Percentiles rank a stretch among this genome's conserved stretches.
These are phyloP conservation scores for Mimosa bimucronata DNA, from an alignment of 306 rosid genomes.

Conservation along the genomic window DNA sequence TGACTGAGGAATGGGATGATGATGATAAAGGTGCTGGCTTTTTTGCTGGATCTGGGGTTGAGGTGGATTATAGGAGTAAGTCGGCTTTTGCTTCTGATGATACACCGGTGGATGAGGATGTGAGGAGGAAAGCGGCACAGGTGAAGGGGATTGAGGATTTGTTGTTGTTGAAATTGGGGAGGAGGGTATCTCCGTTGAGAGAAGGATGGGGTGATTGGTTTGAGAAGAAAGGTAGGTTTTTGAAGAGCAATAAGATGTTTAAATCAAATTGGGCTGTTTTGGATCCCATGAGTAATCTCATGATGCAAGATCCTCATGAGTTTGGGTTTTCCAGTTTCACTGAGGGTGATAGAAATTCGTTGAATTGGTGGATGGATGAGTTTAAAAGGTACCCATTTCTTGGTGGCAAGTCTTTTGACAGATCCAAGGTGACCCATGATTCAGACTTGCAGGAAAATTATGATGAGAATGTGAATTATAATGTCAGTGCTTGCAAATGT, in stretches of 20 bases:
- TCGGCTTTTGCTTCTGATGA: conserved; percentile 80
- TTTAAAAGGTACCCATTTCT: conserved; percentile 62
- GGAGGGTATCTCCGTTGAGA: conserved; percentile 61
- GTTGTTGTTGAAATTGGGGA: conserved; percentile 58
- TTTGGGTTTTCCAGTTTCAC: conserved; percentile 55
- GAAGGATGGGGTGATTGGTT: conserved; percentile 95
- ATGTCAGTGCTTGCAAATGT: background rate
- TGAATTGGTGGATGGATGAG: conserved; percentile 67
- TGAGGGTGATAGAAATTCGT: conserved; percentile 60
- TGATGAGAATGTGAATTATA: conserved; percentile 6
- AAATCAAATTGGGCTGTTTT: conserved; percentile 66
- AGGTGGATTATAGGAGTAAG: conserved; percentile 61
- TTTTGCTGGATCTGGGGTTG: conserved; percentile 36
- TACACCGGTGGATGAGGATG: conserved; percentile 61
- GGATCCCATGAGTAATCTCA: conserved; percentile 67
- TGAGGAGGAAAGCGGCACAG: conserved; percentile 43
- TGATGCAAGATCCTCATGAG: conserved; percentile 84
- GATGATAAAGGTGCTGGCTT: conserved; percentile 45
- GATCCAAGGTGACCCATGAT: conserved; percentile 24
- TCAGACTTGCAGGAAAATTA: conserved; percentile 26
- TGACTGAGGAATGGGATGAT: conserved; percentile 53
- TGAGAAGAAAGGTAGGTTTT: conserved; percentile 67
- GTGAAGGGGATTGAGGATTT: conserved; percentile 66
- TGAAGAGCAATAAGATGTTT: conserved; percentile 79
- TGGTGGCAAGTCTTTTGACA: conserved; percentile 42